Evolutionary conservation across 306 rosid genomes (phyloP), one percentile per base, ranked within the genome.

Genomic region (Cicer chorassanicum): DNA sequence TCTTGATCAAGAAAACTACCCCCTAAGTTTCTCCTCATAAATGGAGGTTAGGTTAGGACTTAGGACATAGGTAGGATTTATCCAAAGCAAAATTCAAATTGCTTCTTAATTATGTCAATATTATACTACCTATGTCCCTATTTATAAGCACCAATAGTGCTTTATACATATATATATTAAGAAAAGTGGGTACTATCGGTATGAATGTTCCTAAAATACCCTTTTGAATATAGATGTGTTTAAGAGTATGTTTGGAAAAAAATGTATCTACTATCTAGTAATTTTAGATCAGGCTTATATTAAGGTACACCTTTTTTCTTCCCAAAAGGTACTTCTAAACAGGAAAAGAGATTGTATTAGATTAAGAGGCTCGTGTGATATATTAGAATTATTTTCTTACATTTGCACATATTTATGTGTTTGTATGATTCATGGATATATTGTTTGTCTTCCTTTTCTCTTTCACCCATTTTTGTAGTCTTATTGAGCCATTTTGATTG

Each of bases 361-460:
- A 72, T 72, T 77, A 43, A 84, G 70, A 21, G 76, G 16, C 42
- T 78, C 45, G 50, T 75, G 59, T 44, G 64, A 75, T 49, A 24
- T 69, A 64, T 56, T 45, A 54, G 39, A 71, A 71, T 68, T 44
- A 55, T 74, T 70, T 21, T 19, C 54, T 41, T 48, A 61, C 16
- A 49, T 36, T 59, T 1, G 67, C 72, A 48, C 41, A 29, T 34
- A 41, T 34, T 42, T 9, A 72, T 54, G 39, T 82, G 65, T 45
- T 39, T 51, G 19, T 44, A 39, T 38, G n/a, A 46, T 72, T 55
- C 8, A 38, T 21, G 40, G 40, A 45, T 65, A 65, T 49, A 16
- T 57, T 13, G 10, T 36, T 81, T 84, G 56, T 81, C 56, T 49
- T 78, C 82, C 4, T 84, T 78, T 61, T 41, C 60, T 19, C 48